Base-by-base conservation (phyloP, 306 rosid genomes). In the Cicer judaicum region DNA sequence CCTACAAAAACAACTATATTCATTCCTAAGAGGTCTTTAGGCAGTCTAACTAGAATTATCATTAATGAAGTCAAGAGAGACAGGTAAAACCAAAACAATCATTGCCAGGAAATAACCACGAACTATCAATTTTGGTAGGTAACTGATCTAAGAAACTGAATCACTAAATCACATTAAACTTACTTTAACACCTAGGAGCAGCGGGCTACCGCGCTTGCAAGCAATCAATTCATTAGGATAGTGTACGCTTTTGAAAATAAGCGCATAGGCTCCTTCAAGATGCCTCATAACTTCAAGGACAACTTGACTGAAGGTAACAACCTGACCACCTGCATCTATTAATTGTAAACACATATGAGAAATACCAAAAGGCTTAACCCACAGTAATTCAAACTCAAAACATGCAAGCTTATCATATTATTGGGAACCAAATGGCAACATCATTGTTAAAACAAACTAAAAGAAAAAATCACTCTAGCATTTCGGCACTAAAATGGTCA, bases 231-330 rank as follows among this genome's bases (percentile, higher is more conserved):
- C 99, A 84, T 92, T 92, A 21, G 96, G 99, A 83, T 94, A 94
- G 70, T 92, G 96, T 67, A 55, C 74, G 81, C 97, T 94, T 89
- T 94, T 94, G 82, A 94, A 94, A 66, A 94, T 91, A 73, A 94
- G 93, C 44, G 99, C 99, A 87, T 94, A 94, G 64, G 99, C 99
- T 81, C 99, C 99, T 79, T 94, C 99, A 72, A 94, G 96, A 84
- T 94, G 99, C 87, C 99, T 88, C 99, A 91, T 94, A 78, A 94
- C 99, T 82, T 90, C 97, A 64, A 91, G 88, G 85, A 94, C 97
- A 83, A 94, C 96, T 82, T 94, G 96, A 85, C 93, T 84, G 83
- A 94, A 94, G 78, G 99, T 73, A 83, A 94, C 92, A 79, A 78
- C 78, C 75, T 85, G 96, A 62, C 72, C 93, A 78, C 85, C 98